These are phyloP conservation scores for Fraxinus floribunda DNA, from an alignment of 305 asterid genomes.

Conservation along the genomic window DNA sequence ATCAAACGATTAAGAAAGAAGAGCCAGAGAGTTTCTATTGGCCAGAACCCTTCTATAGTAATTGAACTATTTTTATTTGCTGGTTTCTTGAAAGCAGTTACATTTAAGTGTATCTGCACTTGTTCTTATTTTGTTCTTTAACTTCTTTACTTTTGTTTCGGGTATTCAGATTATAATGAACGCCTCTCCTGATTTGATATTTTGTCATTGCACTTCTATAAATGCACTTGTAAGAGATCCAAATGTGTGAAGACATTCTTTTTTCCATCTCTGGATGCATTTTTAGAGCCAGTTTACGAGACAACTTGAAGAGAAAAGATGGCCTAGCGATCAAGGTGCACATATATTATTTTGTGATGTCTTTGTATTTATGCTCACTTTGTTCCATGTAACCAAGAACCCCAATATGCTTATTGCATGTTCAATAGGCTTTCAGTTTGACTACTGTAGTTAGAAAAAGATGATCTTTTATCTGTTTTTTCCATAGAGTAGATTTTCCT, in stretches of 20 bases:
- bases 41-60: neutral
- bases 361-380: neutral
- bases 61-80: neutral
- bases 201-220: neutral
- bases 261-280: neutral
- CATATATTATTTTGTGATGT: neutral
- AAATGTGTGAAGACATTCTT: neutral
- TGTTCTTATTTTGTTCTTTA: neutral
- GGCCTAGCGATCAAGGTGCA: conserved; percentile 1
- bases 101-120: neutral
- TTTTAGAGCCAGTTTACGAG: neutral
- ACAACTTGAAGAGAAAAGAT: neutral
- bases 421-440: neutral
- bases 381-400: neutral
- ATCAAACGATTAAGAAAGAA: neutral
- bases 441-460: neutral
- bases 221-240: neutral
- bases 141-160: neutral
- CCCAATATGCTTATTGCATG: neutral
- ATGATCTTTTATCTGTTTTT: neutral
- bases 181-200: neutral
- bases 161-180: neutral
- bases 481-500: neutral
- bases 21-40: neutral
- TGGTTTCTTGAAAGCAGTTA: neutral